Conservation (phyloP, 768 basidiomycete species). For the Psilocybe cubensis region DNA sequence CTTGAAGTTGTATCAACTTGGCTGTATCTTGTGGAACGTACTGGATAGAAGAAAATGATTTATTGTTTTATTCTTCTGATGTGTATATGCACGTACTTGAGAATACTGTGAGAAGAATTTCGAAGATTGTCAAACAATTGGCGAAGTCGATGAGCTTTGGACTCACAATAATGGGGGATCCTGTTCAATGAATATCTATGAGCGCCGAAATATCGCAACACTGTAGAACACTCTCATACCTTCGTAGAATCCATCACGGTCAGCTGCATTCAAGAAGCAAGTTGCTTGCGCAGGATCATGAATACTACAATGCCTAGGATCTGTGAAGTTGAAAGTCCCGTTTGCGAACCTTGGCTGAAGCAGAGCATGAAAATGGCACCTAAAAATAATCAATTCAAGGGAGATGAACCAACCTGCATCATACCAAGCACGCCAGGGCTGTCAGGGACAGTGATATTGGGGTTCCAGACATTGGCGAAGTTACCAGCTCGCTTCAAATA, state of each 20-base stretch:
- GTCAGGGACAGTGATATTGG: conserved; percentile 54
- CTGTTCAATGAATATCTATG: conserved; percentile 12
- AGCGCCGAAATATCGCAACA: neutral
- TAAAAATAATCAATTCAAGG: neutral
- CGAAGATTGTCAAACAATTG: neutral
- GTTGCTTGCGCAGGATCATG: conserved; percentile 61
- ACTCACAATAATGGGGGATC: conserved; percentile 61
- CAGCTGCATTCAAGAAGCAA: conserved; percentile 60
- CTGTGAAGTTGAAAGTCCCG: conserved; percentile 65
- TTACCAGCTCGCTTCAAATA: conserved; percentile 58
- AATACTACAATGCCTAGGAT: conserved; percentile 68
- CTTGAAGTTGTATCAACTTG: conserved; percentile 62
- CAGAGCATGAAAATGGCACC: neutral
- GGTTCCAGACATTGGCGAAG: conserved; percentile 64
- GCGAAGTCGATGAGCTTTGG: too few relatives aligned
- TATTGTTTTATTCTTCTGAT: neutral
- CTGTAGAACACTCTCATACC: conserved; percentile 16
- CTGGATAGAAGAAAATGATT: conserved; percentile 26
- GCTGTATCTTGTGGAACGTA: conserved; percentile 71
- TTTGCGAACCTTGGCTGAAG: conserved; percentile 56
- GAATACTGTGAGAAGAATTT: conserved; percentile 45
- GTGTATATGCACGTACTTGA: conserved; percentile 39
- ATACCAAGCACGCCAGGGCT: conserved; percentile 53
- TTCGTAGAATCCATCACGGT: conserved; percentile 69
- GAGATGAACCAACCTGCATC: conserved; percentile 50